Conservation (phyloP, 306 rosid genomes). For the Vachellia collinsii region DNA sequence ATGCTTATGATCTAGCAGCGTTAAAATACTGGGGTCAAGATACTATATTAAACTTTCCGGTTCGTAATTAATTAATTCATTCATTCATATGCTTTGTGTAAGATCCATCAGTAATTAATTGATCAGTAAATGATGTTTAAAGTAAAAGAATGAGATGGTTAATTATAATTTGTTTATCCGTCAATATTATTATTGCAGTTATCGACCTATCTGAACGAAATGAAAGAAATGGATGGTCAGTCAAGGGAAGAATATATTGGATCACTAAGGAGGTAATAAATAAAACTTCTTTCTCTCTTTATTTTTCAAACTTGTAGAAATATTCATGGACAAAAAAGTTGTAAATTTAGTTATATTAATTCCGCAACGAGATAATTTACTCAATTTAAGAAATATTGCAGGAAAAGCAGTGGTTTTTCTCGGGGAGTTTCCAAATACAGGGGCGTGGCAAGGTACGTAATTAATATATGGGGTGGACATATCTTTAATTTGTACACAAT, state of each 20-base stretch:
- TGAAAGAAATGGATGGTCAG: constrained; percentile 78
- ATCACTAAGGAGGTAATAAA: constrained; percentile 72
- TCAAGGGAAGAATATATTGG: constrained; percentile 93
- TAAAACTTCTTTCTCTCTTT: background rate
- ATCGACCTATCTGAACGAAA: constrained; percentile 60
- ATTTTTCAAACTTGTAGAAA: background rate
- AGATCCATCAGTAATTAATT: background rate
- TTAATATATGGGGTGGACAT: background rate
- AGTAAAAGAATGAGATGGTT: background rate
- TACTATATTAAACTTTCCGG: constrained; percentile 85
- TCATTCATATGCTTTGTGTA: background rate
- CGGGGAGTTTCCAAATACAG: constrained; percentile 96
- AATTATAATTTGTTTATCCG: background rate
- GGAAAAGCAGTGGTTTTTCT: constrained; percentile 97
- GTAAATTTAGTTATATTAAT: background rate
- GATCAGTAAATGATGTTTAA: background rate
- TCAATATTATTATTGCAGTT: constrained; percentile 42
- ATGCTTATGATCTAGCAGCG: constrained; percentile 96
- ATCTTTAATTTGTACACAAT: too few species aligned
- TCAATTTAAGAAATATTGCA: constrained; percentile 29
- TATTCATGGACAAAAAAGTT: background rate
- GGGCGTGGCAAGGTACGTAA: constrained; percentile 78
- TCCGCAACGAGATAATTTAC: background rate
- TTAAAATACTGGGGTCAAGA: constrained; percentile 94
- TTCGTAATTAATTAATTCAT: constrained; percentile 12